Percentiles rank a stretch among this genome's conserved stretches.
Evolutionary conservation across 768 basidiomycete species (phyloP).

Genomic region (Mycena vulgaris): DNA sequence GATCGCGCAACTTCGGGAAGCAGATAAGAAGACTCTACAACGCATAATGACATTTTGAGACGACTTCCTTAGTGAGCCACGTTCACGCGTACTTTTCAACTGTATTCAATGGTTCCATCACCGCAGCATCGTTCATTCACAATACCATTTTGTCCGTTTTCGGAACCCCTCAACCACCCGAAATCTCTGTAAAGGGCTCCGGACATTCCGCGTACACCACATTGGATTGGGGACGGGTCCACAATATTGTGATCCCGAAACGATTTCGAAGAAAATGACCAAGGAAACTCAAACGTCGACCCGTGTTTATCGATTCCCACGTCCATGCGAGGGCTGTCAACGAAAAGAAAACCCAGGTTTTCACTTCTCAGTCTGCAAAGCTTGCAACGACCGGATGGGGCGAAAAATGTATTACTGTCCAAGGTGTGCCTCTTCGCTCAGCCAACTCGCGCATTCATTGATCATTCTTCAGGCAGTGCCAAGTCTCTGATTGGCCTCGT

Average conservation of each 20-base stretch:
- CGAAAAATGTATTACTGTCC: not conserved
- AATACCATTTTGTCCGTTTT: no score
- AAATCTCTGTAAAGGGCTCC: no score
- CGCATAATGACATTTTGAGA: no score
- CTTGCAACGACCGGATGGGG: not conserved
- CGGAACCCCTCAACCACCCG: no score
- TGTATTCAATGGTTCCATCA: no score
- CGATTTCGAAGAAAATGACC: not conserved
- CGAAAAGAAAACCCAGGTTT: not conserved
- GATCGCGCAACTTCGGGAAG: not conserved
- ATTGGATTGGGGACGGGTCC: no score
- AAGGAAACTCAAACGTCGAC: not conserved
- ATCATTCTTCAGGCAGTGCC: no score
- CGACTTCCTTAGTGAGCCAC: no score
- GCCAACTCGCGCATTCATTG: not conserved
- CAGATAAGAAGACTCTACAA: not conserved
- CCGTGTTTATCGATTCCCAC: not conserved
- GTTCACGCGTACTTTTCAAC: no score
- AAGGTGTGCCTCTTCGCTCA: not conserved
- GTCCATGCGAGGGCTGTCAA: not conserved
- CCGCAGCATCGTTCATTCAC: no score
- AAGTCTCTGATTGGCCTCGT: not conserved
- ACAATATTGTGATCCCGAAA: no score
- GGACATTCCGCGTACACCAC: no score
- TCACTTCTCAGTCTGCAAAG: not conserved